phyloP scores from a whole-genome alignment of 2,329 filamentous ascomycete genomes.

The Coniochaeta sp. region DNA sequence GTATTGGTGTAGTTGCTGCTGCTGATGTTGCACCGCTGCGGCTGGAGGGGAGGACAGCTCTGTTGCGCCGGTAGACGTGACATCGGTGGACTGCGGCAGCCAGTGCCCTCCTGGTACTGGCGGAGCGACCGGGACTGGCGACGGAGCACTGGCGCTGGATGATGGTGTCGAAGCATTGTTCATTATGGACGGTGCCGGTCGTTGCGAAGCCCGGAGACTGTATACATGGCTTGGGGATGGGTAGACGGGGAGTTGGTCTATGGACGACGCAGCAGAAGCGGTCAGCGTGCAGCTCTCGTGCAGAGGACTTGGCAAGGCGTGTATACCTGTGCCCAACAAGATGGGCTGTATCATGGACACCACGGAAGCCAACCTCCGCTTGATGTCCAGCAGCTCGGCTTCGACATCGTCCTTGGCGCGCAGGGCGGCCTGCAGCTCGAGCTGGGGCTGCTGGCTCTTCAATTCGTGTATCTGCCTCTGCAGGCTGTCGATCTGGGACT shows the following conservation, averaged over 20 bases:
- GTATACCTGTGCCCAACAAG: conserved; percentile 24
- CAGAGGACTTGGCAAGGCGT: background rate
- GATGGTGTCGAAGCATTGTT: conserved; percentile 30
- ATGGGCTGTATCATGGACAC: conserved; percentile 58
- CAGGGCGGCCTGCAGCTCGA: conserved; percentile 71
- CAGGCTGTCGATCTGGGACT: conserved; percentile 68
- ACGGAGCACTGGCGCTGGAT: conserved; percentile 22
- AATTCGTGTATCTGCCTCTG: conserved; percentile 69
- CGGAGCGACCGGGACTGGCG: conserved; percentile 22
- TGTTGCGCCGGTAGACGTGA: conserved; percentile 15
- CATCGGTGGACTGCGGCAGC: background rate
- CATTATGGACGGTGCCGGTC: conserved; percentile 16
- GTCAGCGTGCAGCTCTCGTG: background rate
- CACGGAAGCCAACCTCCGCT: conserved; percentile 57
- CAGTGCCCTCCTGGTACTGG: conserved; percentile 15
- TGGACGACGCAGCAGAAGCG: background rate
- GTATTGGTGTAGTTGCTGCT: background rate
- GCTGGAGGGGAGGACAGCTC: conserved; percentile 9
- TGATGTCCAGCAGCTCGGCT: conserved; percentile 74
- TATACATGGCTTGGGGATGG: conserved; percentile 24
- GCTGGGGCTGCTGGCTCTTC: conserved; percentile 72
- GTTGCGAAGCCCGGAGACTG: conserved; percentile 10
- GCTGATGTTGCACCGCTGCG: conserved; percentile 15
- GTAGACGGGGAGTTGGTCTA: conserved; percentile 17
- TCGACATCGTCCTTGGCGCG: conserved; percentile 70